Evolutionary conservation across 352 stramenopile species (phyloP).

Genomic region (Globisporangium takayamanum): DNA sequence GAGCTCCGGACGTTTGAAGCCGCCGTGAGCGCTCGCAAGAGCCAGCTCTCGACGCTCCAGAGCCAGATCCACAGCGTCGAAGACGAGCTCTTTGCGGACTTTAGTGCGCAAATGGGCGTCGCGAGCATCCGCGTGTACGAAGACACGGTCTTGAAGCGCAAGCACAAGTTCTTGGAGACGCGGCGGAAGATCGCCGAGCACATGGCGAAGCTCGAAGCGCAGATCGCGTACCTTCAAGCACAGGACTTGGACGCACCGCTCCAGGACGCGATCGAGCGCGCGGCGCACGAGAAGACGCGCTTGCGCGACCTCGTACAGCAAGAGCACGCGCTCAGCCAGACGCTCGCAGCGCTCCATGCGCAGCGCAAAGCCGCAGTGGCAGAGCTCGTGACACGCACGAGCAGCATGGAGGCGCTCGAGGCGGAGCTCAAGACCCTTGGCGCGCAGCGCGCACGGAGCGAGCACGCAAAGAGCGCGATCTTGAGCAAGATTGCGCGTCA

Average conservation of each 20-base stretch:
- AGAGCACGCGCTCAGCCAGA: slow-evolving; percentile 37
- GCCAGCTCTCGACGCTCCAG: slow-evolving; percentile 38
- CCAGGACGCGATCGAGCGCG: slow-evolving; percentile 35
- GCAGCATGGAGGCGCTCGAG: slow-evolving; percentile 50
- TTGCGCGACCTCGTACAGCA: slow-evolving; percentile 55
- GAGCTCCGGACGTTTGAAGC: slow-evolving; percentile 58
- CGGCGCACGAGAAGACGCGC: slow-evolving; percentile 34
- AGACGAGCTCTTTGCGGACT: slow-evolving; percentile 82
- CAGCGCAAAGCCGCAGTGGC: slow-evolving; percentile 67
- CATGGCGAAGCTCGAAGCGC: slow-evolving; percentile 75
- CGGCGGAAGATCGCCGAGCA: slow-evolving; percentile 71
- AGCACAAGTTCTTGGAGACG: slow-evolving; percentile 61
- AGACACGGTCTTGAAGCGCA: slow-evolving; percentile 87
- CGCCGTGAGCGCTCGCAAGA: slow-evolving; percentile 38
- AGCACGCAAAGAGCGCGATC: slow-evolving; percentile 54
- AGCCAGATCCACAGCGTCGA: slow-evolving; percentile 66
- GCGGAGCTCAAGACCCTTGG: slow-evolving; percentile 53
- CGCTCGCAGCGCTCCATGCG: slow-evolving; percentile 49
- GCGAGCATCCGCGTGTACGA: slow-evolving; percentile 89
- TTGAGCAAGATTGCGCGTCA: slow-evolving; percentile 84
- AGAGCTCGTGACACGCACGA: slow-evolving; percentile 21
- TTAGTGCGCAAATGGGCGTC: slow-evolving; percentile 72
- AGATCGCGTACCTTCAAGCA: slow-evolving; percentile 60
- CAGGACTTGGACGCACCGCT: slow-evolving; percentile 61
- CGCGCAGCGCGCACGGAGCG: slow-evolving; percentile 54